phyloP scores from a whole-genome alignment of 2,329 filamentous ascomycete species.

The Fusarium chlamydosporum region DNA sequence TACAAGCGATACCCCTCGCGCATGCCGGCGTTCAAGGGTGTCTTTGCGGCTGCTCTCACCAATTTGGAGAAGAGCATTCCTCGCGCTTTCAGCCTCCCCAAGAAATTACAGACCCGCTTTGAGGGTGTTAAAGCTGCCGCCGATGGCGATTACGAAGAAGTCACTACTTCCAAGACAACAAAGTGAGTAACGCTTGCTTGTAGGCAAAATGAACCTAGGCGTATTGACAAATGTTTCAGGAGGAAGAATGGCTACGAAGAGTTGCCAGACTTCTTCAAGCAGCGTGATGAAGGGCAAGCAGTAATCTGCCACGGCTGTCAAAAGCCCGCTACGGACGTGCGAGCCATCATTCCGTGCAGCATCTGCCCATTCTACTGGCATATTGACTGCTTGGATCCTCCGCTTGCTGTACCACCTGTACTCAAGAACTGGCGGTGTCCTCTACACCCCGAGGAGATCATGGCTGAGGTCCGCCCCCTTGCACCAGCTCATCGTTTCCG shows the following conservation, averaged over 20 bases:
- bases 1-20: conserved; percentile 64
- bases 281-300: conserved; percentile 80
- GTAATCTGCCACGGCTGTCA: conserved; percentile 85
- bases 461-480: conserved; percentile 71
- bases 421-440: conserved; percentile 90
- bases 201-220: background rate
- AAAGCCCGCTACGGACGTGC: conserved; percentile 69
- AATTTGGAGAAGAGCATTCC: conserved; percentile 77
- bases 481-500: conserved; percentile 73
- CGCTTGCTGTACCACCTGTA: conserved; percentile 82
- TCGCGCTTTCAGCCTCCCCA: conserved; percentile 79
- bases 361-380: conserved; percentile 88
- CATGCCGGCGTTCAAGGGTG: conserved; percentile 64
- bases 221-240: conserved; percentile 52
- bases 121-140: conserved; percentile 82
- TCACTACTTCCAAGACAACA: conserved; percentile 69
- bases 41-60: conserved; percentile 74
- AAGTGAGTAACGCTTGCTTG: conserved; percentile 66
- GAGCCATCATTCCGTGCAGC: conserved; percentile 88
- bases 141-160: conserved; percentile 86
- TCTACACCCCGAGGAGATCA: conserved; percentile 83
- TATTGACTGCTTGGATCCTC: conserved; percentile 90
- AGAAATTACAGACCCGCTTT: conserved; percentile 79
- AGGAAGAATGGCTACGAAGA: conserved; percentile 72
- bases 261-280: conserved; percentile 74